These are phyloP conservation scores for Rhododendron mucronatum DNA, from an alignment of 148 eudicot species.

Conservation along the genomic window DNA sequence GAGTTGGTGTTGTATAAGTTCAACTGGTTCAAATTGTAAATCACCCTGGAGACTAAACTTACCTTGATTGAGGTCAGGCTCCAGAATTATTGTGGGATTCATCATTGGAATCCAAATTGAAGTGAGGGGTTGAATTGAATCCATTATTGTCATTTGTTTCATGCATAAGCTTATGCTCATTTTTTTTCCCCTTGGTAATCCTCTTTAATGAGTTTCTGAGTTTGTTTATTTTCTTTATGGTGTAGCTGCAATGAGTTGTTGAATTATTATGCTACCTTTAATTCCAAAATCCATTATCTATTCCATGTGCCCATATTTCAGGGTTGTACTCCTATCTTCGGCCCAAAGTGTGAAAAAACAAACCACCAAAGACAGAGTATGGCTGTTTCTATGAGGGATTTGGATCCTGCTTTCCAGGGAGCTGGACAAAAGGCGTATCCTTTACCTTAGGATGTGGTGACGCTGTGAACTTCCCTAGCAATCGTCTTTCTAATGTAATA, in stretches of 20 bases:
- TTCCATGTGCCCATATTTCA: conserved; percentile 15
- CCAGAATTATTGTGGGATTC: neutral
- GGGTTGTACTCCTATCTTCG: conserved; percentile 22
- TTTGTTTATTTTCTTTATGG: neutral
- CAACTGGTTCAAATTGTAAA: neutral
- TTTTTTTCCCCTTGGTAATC: conserved; percentile 2
- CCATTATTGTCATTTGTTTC: neutral
- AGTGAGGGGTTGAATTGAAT: neutral
- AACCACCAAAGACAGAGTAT: conserved; percentile 26
- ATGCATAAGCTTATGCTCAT: neutral
- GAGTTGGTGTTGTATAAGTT: neutral
- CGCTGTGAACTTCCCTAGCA: neutral
- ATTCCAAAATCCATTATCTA: neutral
- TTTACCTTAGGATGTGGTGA: conserved; percentile 17
- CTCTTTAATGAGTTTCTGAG: neutral
- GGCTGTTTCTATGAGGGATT: conserved; percentile 86
- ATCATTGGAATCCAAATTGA: neutral
- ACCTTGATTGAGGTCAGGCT: neutral
- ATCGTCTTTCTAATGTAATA: neutral
- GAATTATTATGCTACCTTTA: conserved; percentile 11
- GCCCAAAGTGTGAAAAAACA: conserved; percentile 1
- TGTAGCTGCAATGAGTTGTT: conserved; percentile 1
- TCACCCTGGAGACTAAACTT: neutral
- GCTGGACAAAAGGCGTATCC: conserved; percentile 99
- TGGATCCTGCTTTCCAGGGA: conserved; percentile 91